Evolutionary conservation across 768 basidiomycete genomes (phyloP), one percentile per base, ranked within the genome.

Genomic region (Russula brevipes): DNA sequence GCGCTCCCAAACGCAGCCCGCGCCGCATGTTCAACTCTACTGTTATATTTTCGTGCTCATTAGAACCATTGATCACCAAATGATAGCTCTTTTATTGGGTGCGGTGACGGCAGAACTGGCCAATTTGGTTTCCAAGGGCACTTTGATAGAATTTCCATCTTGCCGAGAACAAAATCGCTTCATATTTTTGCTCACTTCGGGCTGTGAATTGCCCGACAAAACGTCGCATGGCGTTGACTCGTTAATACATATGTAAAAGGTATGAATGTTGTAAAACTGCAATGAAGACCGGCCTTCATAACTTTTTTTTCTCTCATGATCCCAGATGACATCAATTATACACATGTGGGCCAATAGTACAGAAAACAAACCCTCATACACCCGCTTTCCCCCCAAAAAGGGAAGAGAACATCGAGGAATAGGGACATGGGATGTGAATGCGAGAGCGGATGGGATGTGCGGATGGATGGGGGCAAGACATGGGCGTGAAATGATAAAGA

Each of bases 401-500:
- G 11, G 33, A 38, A 45, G 17, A 57, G 45, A 42, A 31, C 41
- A 49, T 12, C 10, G 49, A 50, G 11, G 44, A 59, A 36, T 35
- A 49, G 11, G 19, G n/a, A 31, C 14, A 38, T 33, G 19, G 31
- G n/a, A 31, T 30, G 44, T 33, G 11, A 30, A 52, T 16, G 33
- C 24, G 44, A 59, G 52, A 49, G 36, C n/a, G 59, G 17, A 54
- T 24, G 33, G 45, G 6, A 44, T 30, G 42, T 54, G 31, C 38
- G 51, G 49, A 39, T 57, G 60, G 54, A 17, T 7, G 5, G 54
- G 38, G 17, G 33, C 12, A 9, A 30, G 31, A 51, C 16, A 12
- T 39, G 62, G 10, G 50, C 10, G 51, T 45, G 56, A 56, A 42
- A 51, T 42, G 47, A 66, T 66, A 66, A 66, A 52, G 57, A 66